A percentile compares a stretch with the other conserved stretches of the same genome.
Conservation (phyloP, 2,329 filamentous ascomycete genomes). For the Colletotrichum sp. region DNA sequence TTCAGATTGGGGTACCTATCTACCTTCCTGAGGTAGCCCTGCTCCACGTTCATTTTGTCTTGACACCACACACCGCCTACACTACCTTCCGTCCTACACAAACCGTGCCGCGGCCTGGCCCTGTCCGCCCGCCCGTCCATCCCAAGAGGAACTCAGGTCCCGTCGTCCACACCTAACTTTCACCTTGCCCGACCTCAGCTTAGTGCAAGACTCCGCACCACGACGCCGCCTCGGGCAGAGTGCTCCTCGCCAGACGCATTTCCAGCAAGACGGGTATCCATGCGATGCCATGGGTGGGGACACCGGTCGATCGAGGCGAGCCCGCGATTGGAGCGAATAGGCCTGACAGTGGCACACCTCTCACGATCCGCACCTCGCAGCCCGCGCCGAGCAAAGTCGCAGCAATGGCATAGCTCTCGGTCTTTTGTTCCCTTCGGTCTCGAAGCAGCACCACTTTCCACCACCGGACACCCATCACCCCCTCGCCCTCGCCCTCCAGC, state of each 20-base stretch:
- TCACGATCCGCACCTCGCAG: background rate
- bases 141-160: background rate
- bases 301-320: background rate
- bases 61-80: background rate
- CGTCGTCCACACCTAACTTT: background rate
- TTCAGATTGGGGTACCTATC: accelerated
- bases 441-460: background rate
- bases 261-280: background rate
- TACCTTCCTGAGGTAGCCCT: background rate
- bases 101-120: background rate
- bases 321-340: conserved; percentile 16
- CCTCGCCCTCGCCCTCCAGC: background rate
- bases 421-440: background rate
- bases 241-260: background rate
- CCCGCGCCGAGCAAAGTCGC: background rate
- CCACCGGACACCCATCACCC: conserved; percentile 2
- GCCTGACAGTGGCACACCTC: background rate
- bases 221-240: background rate
- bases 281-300: background rate
- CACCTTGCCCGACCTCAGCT: background rate
- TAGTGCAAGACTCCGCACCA: background rate
- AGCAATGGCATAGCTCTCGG: background rate
- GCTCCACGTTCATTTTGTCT: background rate
- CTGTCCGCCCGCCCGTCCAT: background rate
- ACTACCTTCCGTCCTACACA: background rate